Conservation (phyloP, 176 grass and related monocot species). For the Urochloa ruziziensis region DNA sequence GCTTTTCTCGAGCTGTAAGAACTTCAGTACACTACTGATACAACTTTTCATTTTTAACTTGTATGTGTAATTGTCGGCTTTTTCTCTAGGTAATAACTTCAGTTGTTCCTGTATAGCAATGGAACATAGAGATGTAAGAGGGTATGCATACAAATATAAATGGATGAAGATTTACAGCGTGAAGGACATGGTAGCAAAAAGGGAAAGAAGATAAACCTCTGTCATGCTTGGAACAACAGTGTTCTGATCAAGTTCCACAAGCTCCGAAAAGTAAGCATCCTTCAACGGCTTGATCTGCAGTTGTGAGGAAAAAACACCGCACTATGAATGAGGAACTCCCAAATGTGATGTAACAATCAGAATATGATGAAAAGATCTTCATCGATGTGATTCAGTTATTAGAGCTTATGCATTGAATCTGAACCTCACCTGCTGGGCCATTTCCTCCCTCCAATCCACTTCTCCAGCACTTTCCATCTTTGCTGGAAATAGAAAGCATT, state of each 20-base stretch:
- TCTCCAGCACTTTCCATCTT: not conserved
- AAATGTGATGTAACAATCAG: not conserved
- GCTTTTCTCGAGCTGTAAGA: constrained; percentile 29
- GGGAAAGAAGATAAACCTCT: not conserved
- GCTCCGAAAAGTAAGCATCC: not conserved
- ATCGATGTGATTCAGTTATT: not conserved
- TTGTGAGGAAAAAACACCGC: not conserved
- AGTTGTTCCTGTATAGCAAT: constrained; percentile 7
- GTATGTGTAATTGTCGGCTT: not conserved
- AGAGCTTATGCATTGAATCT: not conserved
- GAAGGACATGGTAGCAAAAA: not conserved
- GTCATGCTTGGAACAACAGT: not conserved
- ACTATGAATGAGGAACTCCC: not conserved
- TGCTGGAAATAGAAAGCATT: not conserved
- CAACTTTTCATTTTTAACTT: accelerated
- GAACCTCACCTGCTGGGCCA: constrained; percentile 15
- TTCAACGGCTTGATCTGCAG: constrained; percentile 27
- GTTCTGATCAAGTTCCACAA: not conserved
- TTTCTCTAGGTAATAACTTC: not conserved
- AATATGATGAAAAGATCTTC: not conserved
- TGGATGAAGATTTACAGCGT: not conserved
- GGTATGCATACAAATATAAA: not conserved
- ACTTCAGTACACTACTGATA: not conserved
- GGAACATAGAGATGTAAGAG: not conserved
- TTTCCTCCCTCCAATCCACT: constrained; percentile 22